Percentiles rank a stretch among this genome's conserved stretches.
These are phyloP conservation scores for Tremella yokohamensis DNA, from an alignment of 768 basidiomycete genomes.

Conservation along the genomic window DNA sequence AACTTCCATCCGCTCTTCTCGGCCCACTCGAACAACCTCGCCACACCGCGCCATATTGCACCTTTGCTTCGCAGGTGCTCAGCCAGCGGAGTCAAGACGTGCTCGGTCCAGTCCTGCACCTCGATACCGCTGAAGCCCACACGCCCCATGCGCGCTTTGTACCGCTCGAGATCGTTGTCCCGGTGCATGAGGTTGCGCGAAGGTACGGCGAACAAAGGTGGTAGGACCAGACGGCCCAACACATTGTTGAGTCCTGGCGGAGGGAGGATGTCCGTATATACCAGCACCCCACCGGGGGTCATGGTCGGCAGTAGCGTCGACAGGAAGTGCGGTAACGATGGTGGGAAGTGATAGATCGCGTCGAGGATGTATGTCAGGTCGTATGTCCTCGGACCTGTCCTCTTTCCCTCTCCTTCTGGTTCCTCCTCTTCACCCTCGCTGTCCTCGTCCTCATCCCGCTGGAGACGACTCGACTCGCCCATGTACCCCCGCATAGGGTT, in stretches of 20 bases:
- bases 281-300: slow-evolving; percentile 23
- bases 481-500: slow-evolving; percentile 38
- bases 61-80: slow-evolving; percentile 18
- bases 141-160: slow-evolving; percentile 16
- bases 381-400: slow-evolving; percentile 12
- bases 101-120: slow-evolving; percentile 37
- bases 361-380: slow-evolving; percentile 45
- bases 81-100: slow-evolving; percentile 32
- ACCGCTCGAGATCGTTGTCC: slow-evolving; percentile 16
- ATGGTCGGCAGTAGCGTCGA: slow-evolving; percentile 14
- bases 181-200: slow-evolving; percentile 22
- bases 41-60: slow-evolving; percentile 24
- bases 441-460: slow-evolving; percentile 19
- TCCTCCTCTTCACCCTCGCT: slow-evolving; percentile 11
- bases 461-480: slow-evolving; percentile 14
- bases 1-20: slow-evolving; percentile 33
- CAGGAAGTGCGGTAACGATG: slow-evolving; percentile 30
- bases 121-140: slow-evolving; percentile 26
- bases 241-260: slow-evolving; percentile 15
- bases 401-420: not conserved
- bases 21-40: slow-evolving; percentile 9
- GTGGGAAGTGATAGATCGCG: slow-evolving; percentile 42
- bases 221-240: slow-evolving; percentile 22
- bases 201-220: slow-evolving; percentile 28
- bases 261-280: slow-evolving; percentile 40